Evolutionary conservation across 1,139 yeast genomes (phyloP), one percentile per base, ranked within the genome.

Genomic region (Zygoascus meyerae): DNA sequence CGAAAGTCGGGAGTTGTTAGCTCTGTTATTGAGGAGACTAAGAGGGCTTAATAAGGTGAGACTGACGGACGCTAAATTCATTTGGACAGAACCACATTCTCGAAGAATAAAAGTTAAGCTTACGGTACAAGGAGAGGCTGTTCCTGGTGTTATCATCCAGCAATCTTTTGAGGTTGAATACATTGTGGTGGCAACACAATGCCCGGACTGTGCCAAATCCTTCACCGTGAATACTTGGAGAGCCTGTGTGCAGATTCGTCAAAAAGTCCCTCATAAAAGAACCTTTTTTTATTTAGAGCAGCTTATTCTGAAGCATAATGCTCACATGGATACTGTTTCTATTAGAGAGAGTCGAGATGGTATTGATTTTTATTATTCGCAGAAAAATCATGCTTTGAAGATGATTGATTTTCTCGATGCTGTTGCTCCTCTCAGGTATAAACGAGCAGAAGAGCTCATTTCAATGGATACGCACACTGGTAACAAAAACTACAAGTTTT

Each of bases 11-110:
- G 98, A 92, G 65, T 74, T 94, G 45, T 72, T 92, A 55, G 97
- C 98, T 1, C 70, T 94, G 45, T 86, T 97, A 72, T 72, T 92
- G 57, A 80, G 94, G 66, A 78, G 94, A 65, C 74, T 94, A 57
- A 86, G 84, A 60, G 98, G 98, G 47, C 74, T 94, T 57, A 83
- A 79, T 54, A 89, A 87, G 61, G 94, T 90, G 44, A 75, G 98
- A 56, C 74, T 92, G 51, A 81, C 90, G 30, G 98, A 94, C 70
- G 98, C 98, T 5, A 78, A 90, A 3, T 92, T 92, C 61, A 81
- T 92, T 53, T 92, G 99, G 99, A 92, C 99, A 1, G 99, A 92
- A 68, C 98, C 99, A 1, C 99, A 92, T 67, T 90, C 97, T 26
- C 81, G 98, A 66, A 82, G 98, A 74, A 79, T 92, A 55, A 79